Evolutionary conservation across 1,284 basidiomycete genomes (phyloP).

Genomic region (Acaromyces ingoldii): DNA sequence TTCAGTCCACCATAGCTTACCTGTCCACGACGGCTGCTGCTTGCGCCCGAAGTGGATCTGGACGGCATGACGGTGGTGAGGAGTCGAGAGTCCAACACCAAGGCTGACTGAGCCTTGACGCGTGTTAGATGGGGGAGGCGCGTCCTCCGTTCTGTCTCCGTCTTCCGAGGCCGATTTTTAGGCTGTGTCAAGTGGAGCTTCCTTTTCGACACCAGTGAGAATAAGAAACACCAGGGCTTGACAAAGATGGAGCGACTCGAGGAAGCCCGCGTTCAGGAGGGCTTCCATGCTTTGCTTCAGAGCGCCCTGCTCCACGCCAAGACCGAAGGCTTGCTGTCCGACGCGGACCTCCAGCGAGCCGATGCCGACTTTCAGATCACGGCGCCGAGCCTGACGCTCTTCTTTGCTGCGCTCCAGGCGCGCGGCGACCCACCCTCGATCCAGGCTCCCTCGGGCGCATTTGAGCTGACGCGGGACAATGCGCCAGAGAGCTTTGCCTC

Average conservation of each 20-base stretch:
- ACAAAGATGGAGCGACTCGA: too few species aligned
- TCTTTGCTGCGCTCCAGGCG: constrained; percentile 64
- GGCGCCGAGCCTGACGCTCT: constrained; percentile 66
- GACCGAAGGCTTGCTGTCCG: constrained; percentile 65
- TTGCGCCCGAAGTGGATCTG: constrained; percentile 9
- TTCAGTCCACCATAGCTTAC: too few species aligned
- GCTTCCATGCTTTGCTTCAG: constrained; percentile 72
- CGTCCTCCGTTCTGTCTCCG: too few species aligned
- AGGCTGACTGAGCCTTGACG: too few species aligned
- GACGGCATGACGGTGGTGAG: background rate
- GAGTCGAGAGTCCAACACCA: background rate
- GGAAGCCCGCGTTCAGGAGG: constrained; percentile 58
- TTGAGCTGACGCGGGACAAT: constrained; percentile 58
- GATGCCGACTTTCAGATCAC: constrained; percentile 55
- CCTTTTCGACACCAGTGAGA: too few species aligned
- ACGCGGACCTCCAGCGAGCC: constrained; percentile 71
- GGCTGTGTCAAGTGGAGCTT: too few species aligned
- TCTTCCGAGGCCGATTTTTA: too few species aligned
- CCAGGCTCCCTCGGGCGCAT: constrained; percentile 57
- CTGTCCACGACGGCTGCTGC: too few species aligned
- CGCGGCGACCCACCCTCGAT: constrained; percentile 63
- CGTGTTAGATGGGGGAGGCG: too few species aligned
- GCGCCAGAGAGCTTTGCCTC: constrained; percentile 62
- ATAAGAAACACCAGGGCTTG: too few species aligned
- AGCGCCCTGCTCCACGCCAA: constrained; percentile 70